Base-by-base conservation (phyloP, 1,284 basidiomycete species). In the Ustilago nuda region DNA sequence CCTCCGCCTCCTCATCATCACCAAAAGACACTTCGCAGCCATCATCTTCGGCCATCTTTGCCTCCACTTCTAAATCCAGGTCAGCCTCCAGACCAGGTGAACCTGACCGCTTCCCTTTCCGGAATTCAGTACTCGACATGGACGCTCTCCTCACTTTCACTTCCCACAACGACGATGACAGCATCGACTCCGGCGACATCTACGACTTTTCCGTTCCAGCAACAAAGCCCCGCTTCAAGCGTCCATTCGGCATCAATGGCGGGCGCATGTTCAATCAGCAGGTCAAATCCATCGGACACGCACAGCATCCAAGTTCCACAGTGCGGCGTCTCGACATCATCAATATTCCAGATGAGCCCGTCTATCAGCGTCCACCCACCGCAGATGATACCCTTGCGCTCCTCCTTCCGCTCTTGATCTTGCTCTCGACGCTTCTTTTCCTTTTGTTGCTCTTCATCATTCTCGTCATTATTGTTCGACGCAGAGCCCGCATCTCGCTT, bases 371-470 rank as follows among this genome's bases (percentile, higher is more conserved):
- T 45, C 76, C 76, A 53, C 69, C 62, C 12, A 54, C 70, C 11
- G 56, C 70, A 39, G 76, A 75, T 45, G 76, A 78, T 39, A 78
- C 76, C 13, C 65, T 85, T 11, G 68, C 78, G n/a, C 73, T 85
- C 19, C 70, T 82, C 12, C 73, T 84, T 1, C 85, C 92, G 27
- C 90, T 94, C 72, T 89, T 93, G 82, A 90, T 97, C 80, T 91
- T 99, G 53, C 90, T 98, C 56, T 92, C 93, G 37, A 95, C 94
- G 1, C 92, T 99, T 78, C 90, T 99, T 67, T 92, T 98, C 85
- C 91, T 98, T 52, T 91, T 84, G 3, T 63, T 84, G 4, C 65
- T 82, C 53, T 80, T 85, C 56, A 76, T 78, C 61, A 72, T 84
- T 72, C 72, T 85, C 37, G 78, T 82, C 59, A 74, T 85, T 32